Evolutionary conservation across 2,329 filamentous ascomycete species (phyloP), one percentile per base, ranked within the genome.

Genomic region (Cladophialophora carrionii): DNA sequence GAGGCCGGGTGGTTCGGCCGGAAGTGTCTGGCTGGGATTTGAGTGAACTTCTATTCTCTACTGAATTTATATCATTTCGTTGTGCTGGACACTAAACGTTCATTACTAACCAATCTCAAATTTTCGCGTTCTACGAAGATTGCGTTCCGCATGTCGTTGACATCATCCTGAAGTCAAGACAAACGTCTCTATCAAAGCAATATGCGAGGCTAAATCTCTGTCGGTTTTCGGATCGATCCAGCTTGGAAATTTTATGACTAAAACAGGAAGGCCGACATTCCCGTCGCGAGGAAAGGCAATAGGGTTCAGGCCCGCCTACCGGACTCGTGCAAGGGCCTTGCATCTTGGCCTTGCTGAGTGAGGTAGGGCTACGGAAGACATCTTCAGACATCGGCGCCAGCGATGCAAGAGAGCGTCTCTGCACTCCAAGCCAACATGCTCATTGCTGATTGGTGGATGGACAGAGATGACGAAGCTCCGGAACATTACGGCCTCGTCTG

Each of bases 301-400:
- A 3, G 26, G 6, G 26, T 29, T 29, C 20, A 51, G 48, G 22
- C 48, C 22, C 2, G 9, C 24, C n/a, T 4, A 20, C 22, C 22
- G 22, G 48, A 34, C 17, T 17, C 29, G 32, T 34, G 52, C 52
- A 54, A 54, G 52, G 24, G 52, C 52, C 52, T 54, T 34, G 29
- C 52, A 54, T 31, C 17, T 54, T 34, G 52, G 8, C 14, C 29
- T 20, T 54, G 8, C 4, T 26, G 9, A 29, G 29, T 32, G 4
- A 54, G 9, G 2, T 12, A 51, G 24, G 43, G 48, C 37, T 41
- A 14, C 1, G 17, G 4, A 41, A 0, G 34, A 17, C 37, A 43
- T n/a, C 1, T 9, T 43, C 37, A n/a, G 37, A 43, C 22, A 12
- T 26, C 24, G 52, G 32, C 29, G 1, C 12, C n/a, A 54, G 52